Conservation (phyloP, 345 rosid species). For the Hibiscus tridactylites region DNA sequence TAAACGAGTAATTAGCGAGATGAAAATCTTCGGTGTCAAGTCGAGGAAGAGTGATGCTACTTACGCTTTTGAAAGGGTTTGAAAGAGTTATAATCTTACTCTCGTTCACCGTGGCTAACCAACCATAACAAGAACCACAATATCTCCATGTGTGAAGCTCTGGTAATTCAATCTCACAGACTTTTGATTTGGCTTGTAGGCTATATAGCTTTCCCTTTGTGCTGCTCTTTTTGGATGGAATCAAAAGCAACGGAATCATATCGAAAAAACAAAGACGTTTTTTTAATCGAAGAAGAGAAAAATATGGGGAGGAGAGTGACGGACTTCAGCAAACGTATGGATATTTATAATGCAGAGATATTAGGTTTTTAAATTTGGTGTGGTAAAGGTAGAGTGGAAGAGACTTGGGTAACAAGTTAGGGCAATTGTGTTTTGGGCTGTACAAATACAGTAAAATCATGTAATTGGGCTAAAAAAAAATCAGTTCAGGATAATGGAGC, state of each 20-base stretch:
- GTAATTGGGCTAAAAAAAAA: no score
- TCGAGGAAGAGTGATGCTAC: background rate
- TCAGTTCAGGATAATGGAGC: no score
- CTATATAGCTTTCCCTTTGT: background rate
- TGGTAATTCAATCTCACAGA: background rate
- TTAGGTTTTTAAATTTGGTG: no score
- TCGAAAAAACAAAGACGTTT: no score
- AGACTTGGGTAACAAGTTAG: no score
- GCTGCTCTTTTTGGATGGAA: background rate
- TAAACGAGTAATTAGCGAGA: fast-evolving
- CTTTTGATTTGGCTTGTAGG: background rate
- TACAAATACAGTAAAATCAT: no score
- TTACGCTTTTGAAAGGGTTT: background rate
- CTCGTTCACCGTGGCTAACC: background rate
- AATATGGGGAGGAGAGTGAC: no score
- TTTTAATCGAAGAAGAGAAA: no score
- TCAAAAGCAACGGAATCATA: background rate
- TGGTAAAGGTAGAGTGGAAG: no score
- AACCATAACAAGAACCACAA: background rate
- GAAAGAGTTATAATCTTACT: background rate
- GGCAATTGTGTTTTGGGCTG: no score
- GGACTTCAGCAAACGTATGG: no score
- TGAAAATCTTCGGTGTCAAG: background rate
- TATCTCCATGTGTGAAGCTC: background rate
- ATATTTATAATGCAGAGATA: no score